Evolutionary conservation across 2,329 filamentous ascomycete species (phyloP), one percentile per base, ranked within the genome.

Genomic region (Aspergillus neoniger): DNA sequence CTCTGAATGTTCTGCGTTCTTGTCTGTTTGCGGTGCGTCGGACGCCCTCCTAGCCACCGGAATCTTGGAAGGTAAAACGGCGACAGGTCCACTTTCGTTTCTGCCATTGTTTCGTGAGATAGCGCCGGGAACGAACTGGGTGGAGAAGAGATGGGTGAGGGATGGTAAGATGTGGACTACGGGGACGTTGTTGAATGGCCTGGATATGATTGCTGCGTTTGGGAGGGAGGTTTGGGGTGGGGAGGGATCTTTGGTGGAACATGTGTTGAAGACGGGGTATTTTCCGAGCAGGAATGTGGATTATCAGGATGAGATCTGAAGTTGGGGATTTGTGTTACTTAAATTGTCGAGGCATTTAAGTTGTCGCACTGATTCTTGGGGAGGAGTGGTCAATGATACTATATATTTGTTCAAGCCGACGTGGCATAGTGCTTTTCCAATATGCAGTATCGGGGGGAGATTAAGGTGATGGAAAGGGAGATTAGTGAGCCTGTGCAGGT

Each of bases 151-250:
- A 21, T 58, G 48, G 32, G 55, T 51, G 8, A 10, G 15, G 4
- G 55, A 57, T 51, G 47, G n/a, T 1, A 58, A 58, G 23, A 32
- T 58, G 21, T 58, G 55, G 55, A 58, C 47, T n/a, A 58, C 55
- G 12, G 55, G 55, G 8, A 15, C 21, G 19, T 28, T 58, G 55
- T 25, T 58, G 32, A 58, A 51, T n/a, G 55, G 55, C 2, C 12
- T 58, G 2, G 55, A 58, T 41, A 52, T 52, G 55, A 23, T 58
- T n/a, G 36, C 55, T 8, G 47, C 55, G 1, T 58, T 58, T 36
- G 55, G 55, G 15, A 17, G 36, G 47, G 38, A 30, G 12, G 30
- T 36, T 2, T 51, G 55, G 55, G 55, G 44, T 1, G 44, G 25
- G 7, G 28, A 47, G 7, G 25, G 53, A 4, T 9, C 39, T 14